Base-by-base conservation (phyloP, 768 basidiomycete genomes). In the Boletellus ananas region DNA sequence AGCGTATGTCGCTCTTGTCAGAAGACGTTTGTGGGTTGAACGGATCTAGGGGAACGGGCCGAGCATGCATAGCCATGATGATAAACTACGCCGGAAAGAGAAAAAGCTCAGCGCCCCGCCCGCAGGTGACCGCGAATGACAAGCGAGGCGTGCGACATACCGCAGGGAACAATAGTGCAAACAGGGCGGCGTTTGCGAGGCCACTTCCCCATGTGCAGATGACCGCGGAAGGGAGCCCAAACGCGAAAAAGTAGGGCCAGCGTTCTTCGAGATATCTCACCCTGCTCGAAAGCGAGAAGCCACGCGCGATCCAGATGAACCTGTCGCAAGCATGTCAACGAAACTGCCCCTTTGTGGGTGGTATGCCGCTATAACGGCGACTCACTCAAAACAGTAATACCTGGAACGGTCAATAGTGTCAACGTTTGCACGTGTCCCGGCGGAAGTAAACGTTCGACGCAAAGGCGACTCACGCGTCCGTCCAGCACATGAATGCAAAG, bases 331-430 rank as follows among this genome's bases (percentile, higher is more conserved):
- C 18, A 34, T 35, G 57, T 58, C 57, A 64, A 55, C 37, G 37
- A 53, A 35, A 25, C 16, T 37, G 13, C 42, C 36, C 8, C 20
- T 42, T 42, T 37, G 12, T 14, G 45, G 33, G 48, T 42, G 47
- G 23, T 51, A 16, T 47, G 40, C 31, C 10, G 49, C 31, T 29
- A 40, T 6, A 13, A n/a, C 11, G n/a, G 21, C 12, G 18, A 58
- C 77, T 70, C 63, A 92, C 90, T 94, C 91, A 60, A 93, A 94
- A 68, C 85, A 91, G 68, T 94, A 94, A 66, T 91, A 94, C 41
- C 90, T 91, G 39, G 14, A 25, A 41, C n/a, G 44, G 21, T 40
- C 23, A 42, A 16, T 44, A 5, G n/a, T 25, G 36, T 47, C 36
- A 56, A 20, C 43, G 43, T 29, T 8, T 6, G 43, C 33, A 42